phyloP scores from a whole-genome alignment of 106 monocot genomes.

The Dendrobium huoshanense region DNA sequence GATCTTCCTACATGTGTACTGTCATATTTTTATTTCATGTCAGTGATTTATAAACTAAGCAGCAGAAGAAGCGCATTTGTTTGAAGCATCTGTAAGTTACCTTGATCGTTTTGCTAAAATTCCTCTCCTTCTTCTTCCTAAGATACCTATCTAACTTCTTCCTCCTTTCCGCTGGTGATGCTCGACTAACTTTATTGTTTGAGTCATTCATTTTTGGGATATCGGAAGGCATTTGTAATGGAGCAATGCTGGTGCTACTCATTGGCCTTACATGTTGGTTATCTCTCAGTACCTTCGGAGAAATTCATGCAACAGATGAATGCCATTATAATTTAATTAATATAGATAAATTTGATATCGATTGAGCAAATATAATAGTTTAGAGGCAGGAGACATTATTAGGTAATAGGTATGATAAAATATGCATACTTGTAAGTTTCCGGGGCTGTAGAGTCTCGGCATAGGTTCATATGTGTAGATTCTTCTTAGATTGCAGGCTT shows the following conservation, averaged over 20 bases:
- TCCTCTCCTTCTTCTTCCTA: constrained; percentile 69
- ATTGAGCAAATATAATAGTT: neutral
- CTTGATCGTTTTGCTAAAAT: constrained; percentile 96
- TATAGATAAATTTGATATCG: too few species aligned
- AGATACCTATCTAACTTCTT: constrained; percentile 69
- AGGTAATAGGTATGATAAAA: too few species aligned
- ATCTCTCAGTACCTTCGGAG: constrained; percentile 27
- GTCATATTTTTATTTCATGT: constrained; percentile 3
- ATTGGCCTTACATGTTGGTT: too few species aligned
- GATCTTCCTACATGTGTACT: constrained; percentile 88
- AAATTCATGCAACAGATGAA: neutral
- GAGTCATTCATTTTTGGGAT: constrained; percentile 37
- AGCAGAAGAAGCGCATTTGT: neutral
- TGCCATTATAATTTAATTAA: too few species aligned
- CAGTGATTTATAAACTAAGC: too few species aligned
- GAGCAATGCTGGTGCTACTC: constrained; percentile 11
- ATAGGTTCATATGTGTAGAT: constrained; percentile 11
- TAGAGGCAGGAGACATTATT: too few species aligned
- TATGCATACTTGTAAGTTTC: constrained; percentile 47
- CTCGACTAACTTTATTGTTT: constrained; percentile 42
- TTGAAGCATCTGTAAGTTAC: constrained; percentile 12
- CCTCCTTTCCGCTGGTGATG: constrained; percentile 62
- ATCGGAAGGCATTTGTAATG: constrained; percentile 17
- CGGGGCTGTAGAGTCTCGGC: constrained; percentile 30
- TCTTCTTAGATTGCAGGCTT: neutral